Conservation (phyloP, 73 alveolate species). For the Paraurostyla sp. region DNA sequence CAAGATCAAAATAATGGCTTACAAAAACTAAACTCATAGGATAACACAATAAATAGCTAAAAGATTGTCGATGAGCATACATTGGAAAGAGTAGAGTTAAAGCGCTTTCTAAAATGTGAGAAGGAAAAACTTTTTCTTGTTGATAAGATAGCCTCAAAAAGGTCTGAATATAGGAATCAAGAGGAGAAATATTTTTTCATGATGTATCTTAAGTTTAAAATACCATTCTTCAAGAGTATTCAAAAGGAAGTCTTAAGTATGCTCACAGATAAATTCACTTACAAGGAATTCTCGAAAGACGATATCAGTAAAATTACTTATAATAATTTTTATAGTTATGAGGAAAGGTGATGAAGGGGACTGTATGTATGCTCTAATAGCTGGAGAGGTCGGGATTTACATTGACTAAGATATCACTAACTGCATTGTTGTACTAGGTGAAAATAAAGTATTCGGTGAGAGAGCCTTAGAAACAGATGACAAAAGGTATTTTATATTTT, state of each 20-base stretch:
- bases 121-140: slow-evolving; percentile 6
- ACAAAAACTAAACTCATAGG: background rate
- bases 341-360: slow-evolving; percentile 61
- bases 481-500: slow-evolving; percentile 21
- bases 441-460: slow-evolving; percentile 56
- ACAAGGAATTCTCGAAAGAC: background rate
- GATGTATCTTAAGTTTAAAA: slow-evolving; percentile 43
- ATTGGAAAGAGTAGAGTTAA: slow-evolving; percentile 30
- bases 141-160: background rate
- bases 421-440: slow-evolving; percentile 31
- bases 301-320: slow-evolving; percentile 20
- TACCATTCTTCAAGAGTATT: slow-evolving; percentile 39
- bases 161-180: slow-evolving; percentile 4
- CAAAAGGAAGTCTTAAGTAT: slow-evolving; percentile 39
- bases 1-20: background rate
- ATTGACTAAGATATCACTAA: slow-evolving; percentile 2
- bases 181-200: slow-evolving; percentile 43
- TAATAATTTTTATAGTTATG: slow-evolving; percentile 26
- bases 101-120: background rate
- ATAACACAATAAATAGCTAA: background rate
- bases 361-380: slow-evolving; percentile 21
- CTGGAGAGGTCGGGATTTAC: slow-evolving; percentile 43
- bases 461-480: slow-evolving; percentile 62
- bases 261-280: slow-evolving; percentile 43
- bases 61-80: background rate